phyloP scores from a whole-genome alignment of 2,329 filamentous ascomycete genomes.

The Ophiostoma montium region DNA sequence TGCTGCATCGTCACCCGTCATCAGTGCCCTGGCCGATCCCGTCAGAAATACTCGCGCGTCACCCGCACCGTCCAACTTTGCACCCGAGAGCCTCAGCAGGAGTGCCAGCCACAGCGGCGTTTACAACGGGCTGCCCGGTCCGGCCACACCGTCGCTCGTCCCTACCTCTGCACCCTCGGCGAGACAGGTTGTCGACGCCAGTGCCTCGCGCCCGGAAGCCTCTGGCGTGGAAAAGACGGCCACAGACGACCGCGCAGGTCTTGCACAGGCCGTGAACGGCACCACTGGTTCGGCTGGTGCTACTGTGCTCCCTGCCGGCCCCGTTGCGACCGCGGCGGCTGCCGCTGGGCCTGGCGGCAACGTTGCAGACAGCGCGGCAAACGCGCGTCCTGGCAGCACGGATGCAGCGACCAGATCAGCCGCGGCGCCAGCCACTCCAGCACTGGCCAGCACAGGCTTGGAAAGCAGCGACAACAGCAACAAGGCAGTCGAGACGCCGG shows the following conservation, averaged over 20 bases:
- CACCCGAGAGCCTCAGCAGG: not conserved
- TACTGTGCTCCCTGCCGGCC: not conserved
- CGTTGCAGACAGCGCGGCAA: not conserved
- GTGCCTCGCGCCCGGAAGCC: not conserved
- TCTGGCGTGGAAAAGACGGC: not conserved
- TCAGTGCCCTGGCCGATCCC: slow-evolving; percentile 52
- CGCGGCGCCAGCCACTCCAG: not conserved
- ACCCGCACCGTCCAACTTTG: slow-evolving; percentile 37
- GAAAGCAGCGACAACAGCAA: not conserved
- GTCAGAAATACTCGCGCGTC: slow-evolving; percentile 38
- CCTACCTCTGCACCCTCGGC: not conserved
- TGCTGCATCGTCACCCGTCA: slow-evolving; percentile 60
- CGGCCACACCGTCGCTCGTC: not conserved
- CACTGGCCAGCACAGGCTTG: not conserved
- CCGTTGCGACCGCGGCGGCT: not conserved
- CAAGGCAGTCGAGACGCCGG: not conserved
- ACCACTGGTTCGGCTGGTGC: not conserved
- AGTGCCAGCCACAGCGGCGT: not conserved
- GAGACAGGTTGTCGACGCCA: not conserved
- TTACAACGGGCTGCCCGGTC: not conserved
- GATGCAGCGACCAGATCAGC: not conserved
- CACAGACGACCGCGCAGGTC: not conserved
- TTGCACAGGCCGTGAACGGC: not conserved
- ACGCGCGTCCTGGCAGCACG: not conserved
- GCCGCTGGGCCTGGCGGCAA: not conserved